Evolutionary conservation across 257 asterid genomes (phyloP).

Genomic region (Solanum chaucha): DNA sequence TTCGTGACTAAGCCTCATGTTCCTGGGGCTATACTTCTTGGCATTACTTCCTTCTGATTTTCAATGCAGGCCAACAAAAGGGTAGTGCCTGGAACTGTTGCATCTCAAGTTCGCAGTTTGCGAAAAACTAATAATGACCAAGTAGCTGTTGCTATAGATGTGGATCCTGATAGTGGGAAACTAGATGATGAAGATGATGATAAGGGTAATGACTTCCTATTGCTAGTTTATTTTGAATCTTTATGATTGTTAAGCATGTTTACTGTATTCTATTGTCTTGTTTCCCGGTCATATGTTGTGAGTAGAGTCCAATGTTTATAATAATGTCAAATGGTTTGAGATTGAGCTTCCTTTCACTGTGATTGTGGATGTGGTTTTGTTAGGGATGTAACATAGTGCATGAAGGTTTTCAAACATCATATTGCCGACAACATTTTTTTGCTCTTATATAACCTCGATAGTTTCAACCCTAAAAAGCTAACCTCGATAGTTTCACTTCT

Average conservation of each 20-base stretch:
- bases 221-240: neutral
- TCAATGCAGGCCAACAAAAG: slow-evolving; percentile 61
- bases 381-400: neutral
- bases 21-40: neutral
- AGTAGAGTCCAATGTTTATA: neutral
- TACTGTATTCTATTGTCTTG: neutral
- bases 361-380: neutral
- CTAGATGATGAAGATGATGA: slow-evolving; percentile 85
- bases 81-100: slow-evolving; percentile 44
- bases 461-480: neutral
- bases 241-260: neutral
- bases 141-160: slow-evolving; percentile 83
- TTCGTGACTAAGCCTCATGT: neutral
- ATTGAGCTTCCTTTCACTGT: neutral
- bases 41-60: slow-evolving; percentile 10
- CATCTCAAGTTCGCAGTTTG: slow-evolving; percentile 88
- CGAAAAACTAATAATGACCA: slow-evolving; percentile 83
- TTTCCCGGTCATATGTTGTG: neutral
- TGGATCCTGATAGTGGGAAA: slow-evolving; percentile 41
- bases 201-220: slow-evolving; percentile 46
- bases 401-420: neutral
- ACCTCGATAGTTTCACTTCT: neutral
- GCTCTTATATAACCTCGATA: neutral
- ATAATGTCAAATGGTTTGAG: neutral
- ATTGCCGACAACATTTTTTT: neutral